Conservation (phyloP, 2,329 filamentous ascomycete species). For the Fonsecaea pedrosoi region DNA sequence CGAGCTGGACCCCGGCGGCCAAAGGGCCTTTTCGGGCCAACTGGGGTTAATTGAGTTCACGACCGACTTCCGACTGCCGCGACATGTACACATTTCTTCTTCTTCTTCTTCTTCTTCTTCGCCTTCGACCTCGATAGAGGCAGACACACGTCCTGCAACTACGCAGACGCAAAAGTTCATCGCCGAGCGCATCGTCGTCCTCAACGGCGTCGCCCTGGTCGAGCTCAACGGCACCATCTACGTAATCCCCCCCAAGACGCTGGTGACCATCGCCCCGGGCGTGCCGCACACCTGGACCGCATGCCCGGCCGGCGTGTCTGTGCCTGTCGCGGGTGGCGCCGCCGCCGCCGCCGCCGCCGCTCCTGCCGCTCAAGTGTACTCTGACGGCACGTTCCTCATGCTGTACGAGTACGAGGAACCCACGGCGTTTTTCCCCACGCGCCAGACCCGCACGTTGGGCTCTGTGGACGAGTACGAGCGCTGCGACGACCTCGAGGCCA, state of each 20-base stretch:
- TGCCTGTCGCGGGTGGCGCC: slow-evolving; percentile 1
- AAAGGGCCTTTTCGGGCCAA: slow-evolving; percentile 26
- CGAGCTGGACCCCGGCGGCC: slow-evolving; percentile 28
- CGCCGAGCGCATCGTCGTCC: slow-evolving; percentile 34
- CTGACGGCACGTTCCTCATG: slow-evolving; percentile 30
- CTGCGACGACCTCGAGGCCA: slow-evolving; percentile 26
- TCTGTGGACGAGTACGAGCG: slow-evolving; percentile 27
- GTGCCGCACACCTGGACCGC: slow-evolving; percentile 36
- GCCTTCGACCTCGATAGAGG: too few relatives aligned
- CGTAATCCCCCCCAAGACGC: slow-evolving; percentile 31
- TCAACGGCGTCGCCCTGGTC: slow-evolving; percentile 30
- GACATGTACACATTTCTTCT: slow-evolving; percentile 35
- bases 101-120: not conserved
- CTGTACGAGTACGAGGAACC: slow-evolving; percentile 34
- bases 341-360: too few relatives aligned
- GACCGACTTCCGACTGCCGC: slow-evolving; percentile 28
- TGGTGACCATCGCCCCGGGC: slow-evolving; percentile 32
- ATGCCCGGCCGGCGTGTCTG: slow-evolving; percentile 29
- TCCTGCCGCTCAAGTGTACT: not conserved
- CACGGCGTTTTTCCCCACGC: slow-evolving; percentile 33
- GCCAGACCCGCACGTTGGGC: slow-evolving; percentile 23
- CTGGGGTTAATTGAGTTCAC: slow-evolving; percentile 36
- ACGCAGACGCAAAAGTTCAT: slow-evolving; percentile 12
- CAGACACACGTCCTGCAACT: too few relatives aligned
- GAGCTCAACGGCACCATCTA: slow-evolving; percentile 33